Evolutionary conservation across 2,329 filamentous ascomycete species (phyloP).

Genomic region (Aspergillus sp.): DNA sequence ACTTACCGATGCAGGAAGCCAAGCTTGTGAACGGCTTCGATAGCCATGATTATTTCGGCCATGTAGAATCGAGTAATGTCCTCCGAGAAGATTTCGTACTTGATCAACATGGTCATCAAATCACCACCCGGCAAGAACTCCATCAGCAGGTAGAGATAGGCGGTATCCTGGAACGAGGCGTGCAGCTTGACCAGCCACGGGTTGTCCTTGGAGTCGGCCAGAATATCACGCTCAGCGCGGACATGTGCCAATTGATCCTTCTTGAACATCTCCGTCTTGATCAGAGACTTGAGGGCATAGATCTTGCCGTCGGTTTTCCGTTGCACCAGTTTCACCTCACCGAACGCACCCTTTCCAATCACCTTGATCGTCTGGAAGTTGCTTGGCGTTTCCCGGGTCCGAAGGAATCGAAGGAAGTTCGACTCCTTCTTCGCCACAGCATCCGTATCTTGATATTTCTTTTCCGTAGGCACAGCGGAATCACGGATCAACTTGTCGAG

Average conservation of each 20-base stretch:
- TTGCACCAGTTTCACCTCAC: slow-evolving; percentile 95
- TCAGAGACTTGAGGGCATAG: slow-evolving; percentile 94
- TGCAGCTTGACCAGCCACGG: slow-evolving; percentile 98
- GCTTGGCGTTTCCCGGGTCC: slow-evolving; percentile 83
- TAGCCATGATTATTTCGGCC: slow-evolving; percentile 95
- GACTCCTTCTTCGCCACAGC: slow-evolving; percentile 81
- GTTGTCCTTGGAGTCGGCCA: slow-evolving; percentile 92
- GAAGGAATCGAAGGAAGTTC: slow-evolving; percentile 85
- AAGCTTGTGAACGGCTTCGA: slow-evolving; percentile 94
- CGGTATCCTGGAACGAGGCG: slow-evolving; percentile 93
- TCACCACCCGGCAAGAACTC: slow-evolving; percentile 97
- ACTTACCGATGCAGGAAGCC: slow-evolving; percentile 95
- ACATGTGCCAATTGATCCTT: slow-evolving; percentile 97
- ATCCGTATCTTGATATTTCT: slow-evolving; percentile 78
- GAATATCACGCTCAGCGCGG: slow-evolving; percentile 91
- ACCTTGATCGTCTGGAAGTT: slow-evolving; percentile 97
- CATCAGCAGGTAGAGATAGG: slow-evolving; percentile 98
- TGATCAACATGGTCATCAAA: slow-evolving; percentile 99
- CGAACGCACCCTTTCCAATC: slow-evolving; percentile 97
- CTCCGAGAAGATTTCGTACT: slow-evolving; percentile 98
- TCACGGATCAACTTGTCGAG: slow-evolving; percentile 79
- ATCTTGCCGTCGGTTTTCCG: slow-evolving; percentile 95
- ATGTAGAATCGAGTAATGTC: slow-evolving; percentile 99
- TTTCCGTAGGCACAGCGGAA: slow-evolving; percentile 61
- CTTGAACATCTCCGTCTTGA: slow-evolving; percentile 99